Base-by-base conservation (phyloP, 2,329 filamentous ascomycete species). In the Rutstroemia sp. region DNA sequence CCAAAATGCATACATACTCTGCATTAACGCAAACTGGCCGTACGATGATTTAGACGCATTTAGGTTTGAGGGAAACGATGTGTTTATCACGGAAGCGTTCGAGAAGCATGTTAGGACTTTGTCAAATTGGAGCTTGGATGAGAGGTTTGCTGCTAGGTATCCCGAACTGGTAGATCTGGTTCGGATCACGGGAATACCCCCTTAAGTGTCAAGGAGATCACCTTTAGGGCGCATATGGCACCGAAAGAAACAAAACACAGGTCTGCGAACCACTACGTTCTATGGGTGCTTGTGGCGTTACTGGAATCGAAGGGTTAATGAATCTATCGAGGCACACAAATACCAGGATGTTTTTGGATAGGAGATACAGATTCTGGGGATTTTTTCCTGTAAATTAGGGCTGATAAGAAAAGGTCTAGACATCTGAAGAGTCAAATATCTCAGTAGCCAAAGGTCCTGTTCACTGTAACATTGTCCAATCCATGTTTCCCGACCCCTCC, bases 11-110 rank as follows among this genome's bases (percentile, higher is more conserved):
- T 74, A 73, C 59, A 67, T 62, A 45, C 61, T 62, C 39, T 69
- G 65, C 53, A 53, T 74, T 48, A 69, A 68, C 50, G 60, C 70
- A 47, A 70, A 73, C 45, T 74, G 70, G 73, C 65, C 68, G 8
- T 64, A 61, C 23, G 47, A 59, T 25, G 59, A 65, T 2, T 16
- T 57, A 12, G 63, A 66, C 34, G 49, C 60, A 3, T 49, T 66
- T 5, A 45, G 54, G 4, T 59, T 61, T 49, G 63, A 63, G 23
- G 63, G 59, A 5, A 57, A 59, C 8, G 65, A 66, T 34, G 54
- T 64, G 18, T 59, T 38, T 19, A 19, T 62, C 14, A 61, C 61
- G 2, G 59, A 63, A 23, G 49, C 49, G 2, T 68, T 67, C 48
- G 52, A 56, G n/a, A 54, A 48, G 16, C 64, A 67, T 57, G 39